Base-by-base conservation (phyloP, 2,329 filamentous ascomycete species). In the Amphichorda felina region DNA sequence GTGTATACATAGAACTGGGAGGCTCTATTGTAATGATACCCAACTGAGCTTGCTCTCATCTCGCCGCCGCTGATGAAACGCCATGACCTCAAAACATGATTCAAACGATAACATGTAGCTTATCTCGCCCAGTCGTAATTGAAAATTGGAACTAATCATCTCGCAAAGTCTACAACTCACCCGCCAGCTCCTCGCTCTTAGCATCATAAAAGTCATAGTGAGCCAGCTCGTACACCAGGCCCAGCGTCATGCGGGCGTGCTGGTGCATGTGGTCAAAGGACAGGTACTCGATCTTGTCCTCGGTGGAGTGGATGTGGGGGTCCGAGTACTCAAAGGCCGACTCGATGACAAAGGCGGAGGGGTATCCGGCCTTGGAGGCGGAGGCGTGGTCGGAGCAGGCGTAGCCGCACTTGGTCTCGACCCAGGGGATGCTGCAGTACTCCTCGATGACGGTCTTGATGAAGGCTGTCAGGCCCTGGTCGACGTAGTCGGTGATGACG, bases 251-350 rank as follows among this genome's bases (percentile, higher is more conserved):
- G 54, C 77, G 80, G 16, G 84, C 85, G 58, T 94, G 87, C 62
- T 94, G 79, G 24, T 91, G 68, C 86, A 94, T 94, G 56, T 94
- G 87, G 53, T 88, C 77, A 53, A 93, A 94, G 46, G 77, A 81
- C 26, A 86, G 60, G 43, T 75, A 79, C 50, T 84, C 74, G 43
- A 86, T 76, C 48, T 67, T 67, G 52, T 86, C 82, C 26, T 82
- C 74, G 0, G 75, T 75, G 15, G 71, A 73, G 50, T 85, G 80
- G 38, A 86, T 85, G 45, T 81, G 72, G 45, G 73, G 68, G 49
- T 84, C 73, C 7, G 66, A 72, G 44, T 74, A 57, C 53, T 75
- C 72, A 53, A 85, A 84, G 29, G 73, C 70, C 15, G 74, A 78
- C 60, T 86, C 82, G 41, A 85, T 85, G 17, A 85, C 81, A 48